Conservation (phyloP, 2,329 filamentous ascomycete genomes). For the Zymoseptoria tritici region DNA sequence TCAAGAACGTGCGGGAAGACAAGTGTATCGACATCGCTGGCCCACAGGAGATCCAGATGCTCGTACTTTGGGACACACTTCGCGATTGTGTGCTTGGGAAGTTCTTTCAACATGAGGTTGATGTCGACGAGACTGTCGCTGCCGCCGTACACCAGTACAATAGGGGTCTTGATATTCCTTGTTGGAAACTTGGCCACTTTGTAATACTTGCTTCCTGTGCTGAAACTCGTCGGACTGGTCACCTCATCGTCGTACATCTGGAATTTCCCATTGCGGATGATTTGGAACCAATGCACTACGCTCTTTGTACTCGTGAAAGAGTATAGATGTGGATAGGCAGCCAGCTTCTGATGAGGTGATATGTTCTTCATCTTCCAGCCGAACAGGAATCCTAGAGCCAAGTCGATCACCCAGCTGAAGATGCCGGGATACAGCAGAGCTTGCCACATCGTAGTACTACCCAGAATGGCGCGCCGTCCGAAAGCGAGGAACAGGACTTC, state of each 20-base stretch:
- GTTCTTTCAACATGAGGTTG: slow-evolving; percentile 78
- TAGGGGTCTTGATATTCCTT: slow-evolving; percentile 90
- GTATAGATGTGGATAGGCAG: slow-evolving; percentile 91
- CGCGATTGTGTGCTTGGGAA: slow-evolving; percentile 76
- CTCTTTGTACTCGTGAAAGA: slow-evolving; percentile 95
- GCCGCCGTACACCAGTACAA: slow-evolving; percentile 88
- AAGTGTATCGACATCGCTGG: slow-evolving; percentile 68
- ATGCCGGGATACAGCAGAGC: slow-evolving; percentile 90
- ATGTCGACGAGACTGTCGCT: slow-evolving; percentile 93
- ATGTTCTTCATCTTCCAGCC: slow-evolving; percentile 86
- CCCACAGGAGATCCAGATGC: slow-evolving; percentile 96
- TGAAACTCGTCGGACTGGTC: slow-evolving; percentile 65
- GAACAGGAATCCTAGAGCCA: slow-evolving; percentile 74
- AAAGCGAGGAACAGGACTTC: slow-evolving; percentile 90
- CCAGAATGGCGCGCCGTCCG: slow-evolving; percentile 81
- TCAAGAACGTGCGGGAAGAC: slow-evolving; percentile 91
- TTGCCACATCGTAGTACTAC: slow-evolving; percentile 95
- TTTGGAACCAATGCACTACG: slow-evolving; percentile 98
- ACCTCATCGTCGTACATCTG: slow-evolving; percentile 98
- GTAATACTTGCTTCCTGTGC: slow-evolving; percentile 73
- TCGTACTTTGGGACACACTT: slow-evolving; percentile 89
- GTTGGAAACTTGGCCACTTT: slow-evolving; percentile 96
- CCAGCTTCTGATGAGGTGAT: slow-evolving; percentile 76
- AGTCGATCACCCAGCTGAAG: slow-evolving; percentile 81
- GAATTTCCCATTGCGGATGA: slow-evolving; percentile 91